A percentile compares a stretch with the other conserved stretches of the same genome.
Evolutionary conservation across 371 early-diverging fungal species (phyloP).

Genomic region (Mortierella sp.): DNA sequence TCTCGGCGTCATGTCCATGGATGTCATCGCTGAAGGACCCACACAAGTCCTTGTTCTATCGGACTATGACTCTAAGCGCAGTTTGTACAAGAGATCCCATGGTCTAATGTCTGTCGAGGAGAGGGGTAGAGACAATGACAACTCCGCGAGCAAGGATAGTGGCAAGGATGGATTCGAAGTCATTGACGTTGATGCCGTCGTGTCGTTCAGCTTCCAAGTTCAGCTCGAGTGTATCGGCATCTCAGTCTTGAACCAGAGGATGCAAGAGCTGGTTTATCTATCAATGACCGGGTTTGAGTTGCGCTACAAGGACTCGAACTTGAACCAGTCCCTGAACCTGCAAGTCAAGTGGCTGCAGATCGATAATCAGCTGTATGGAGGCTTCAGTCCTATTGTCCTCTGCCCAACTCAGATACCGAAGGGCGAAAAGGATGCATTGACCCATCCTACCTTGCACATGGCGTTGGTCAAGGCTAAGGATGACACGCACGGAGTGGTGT

Average conservation of each 20-base stretch:
- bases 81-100: conserved; percentile 60
- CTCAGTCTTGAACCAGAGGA: conserved; percentile 79
- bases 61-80: conserved; percentile 73
- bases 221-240: conserved; percentile 90
- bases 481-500: conserved; percentile 87
- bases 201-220: conserved; percentile 72
- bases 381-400: conserved; percentile 86
- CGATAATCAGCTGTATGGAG: conserved; percentile 92
- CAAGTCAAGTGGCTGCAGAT: conserved; percentile 92
- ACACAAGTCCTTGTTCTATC: conserved; percentile 82
- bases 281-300: conserved; percentile 81
- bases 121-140: conserved; percentile 30
- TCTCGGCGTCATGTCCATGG: conserved; percentile 75
- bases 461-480: conserved; percentile 84
- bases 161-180: conserved; percentile 69
- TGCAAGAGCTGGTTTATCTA: conserved; percentile 87
- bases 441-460: conserved; percentile 72
- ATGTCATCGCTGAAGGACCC: conserved; percentile 87
- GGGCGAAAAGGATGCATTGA: conserved; percentile 66
- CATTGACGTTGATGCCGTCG: conserved; percentile 64
- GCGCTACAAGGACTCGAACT: conserved; percentile 77
- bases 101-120: conserved; percentile 41
- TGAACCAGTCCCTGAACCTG: conserved; percentile 79
- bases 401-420: conserved; percentile 89
- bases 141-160: conserved; percentile 27